Evolutionary conservation across 2,329 filamentous ascomycete species (phyloP), one percentile per base, ranked within the genome.

Genomic region (Huntiella abstrusa): DNA sequence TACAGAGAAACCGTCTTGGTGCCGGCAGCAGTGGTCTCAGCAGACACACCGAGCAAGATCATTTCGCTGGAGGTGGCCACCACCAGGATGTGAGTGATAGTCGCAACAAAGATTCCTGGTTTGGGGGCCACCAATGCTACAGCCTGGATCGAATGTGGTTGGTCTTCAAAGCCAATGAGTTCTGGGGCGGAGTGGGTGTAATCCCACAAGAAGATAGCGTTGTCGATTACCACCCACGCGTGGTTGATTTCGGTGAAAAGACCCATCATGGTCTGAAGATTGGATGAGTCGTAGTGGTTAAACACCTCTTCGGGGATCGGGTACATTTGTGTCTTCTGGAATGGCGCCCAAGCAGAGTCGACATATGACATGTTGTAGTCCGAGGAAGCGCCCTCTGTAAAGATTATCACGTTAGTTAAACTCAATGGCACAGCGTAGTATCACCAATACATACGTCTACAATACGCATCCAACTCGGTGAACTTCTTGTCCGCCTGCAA

Each of bases 151-250:
- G 77, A 84, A 59, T 92, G 78, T 5, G 77, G 70, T 60, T 88
- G 82, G 54, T 94, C 86, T 59, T 96, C 88, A 56, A 83, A 95
- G 13, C 88, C 88, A 53, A 94, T 81, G 37, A 95, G 69, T 58
- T 94, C 83, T 4, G 88, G 85, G 54, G 88, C 84, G n/a, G 83
- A 77, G 58, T 85, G 75, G 5, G 86, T 94, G 60, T 95, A 98
- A 62, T 98, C 88, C 92, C 92, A 98, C 12, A 98, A 70, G 59
- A 95, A 98, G 39, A 98, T 69, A 51, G 84, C 83, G 64, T 93
- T 95, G 64, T 98, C 91, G 58, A 98, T 91, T 17, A 83, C 77
- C 47, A 94, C 83, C 83, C 87, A 98, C 28, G 88, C 91, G 62
- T 96, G 86, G 56, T 88, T 87, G 56, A 98, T 72, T 62, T 92